Conservation (phyloP, 192 early-diverging fungal genomes). For the Backusella tarrabulga region DNA sequence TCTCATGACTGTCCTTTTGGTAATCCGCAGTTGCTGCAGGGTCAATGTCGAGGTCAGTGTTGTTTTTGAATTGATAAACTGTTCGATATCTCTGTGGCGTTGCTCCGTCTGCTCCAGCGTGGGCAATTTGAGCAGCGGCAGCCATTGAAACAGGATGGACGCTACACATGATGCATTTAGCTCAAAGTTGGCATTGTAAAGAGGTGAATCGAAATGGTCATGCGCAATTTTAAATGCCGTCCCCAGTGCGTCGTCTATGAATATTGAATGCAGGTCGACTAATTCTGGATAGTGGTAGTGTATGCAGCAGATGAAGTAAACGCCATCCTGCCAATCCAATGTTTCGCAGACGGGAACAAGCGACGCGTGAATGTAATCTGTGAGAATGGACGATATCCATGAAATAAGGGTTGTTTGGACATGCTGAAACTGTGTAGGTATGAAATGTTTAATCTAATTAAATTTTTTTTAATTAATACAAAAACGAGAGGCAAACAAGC, state of each 20-base stretch:
- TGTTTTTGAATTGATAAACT: background rate
- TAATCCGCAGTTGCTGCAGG: conserved; percentile 10
- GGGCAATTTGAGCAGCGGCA: background rate
- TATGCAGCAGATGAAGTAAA: background rate
- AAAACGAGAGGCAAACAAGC: background rate
- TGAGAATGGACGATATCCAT: background rate
- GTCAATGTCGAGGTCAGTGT: conserved; percentile 17
- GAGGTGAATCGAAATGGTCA: background rate
- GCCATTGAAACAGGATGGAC: background rate
- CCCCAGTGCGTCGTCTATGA: background rate
- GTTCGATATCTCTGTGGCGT: conserved; percentile 3
- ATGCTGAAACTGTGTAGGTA: background rate
- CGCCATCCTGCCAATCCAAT: conserved; percentile 6
- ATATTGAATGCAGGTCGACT: background rate
- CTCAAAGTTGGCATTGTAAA: background rate
- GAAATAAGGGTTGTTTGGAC: background rate
- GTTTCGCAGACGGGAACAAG: background rate
- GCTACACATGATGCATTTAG: background rate
- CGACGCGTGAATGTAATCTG: conserved; percentile 15
- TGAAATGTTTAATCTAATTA: background rate
- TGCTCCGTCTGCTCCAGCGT: background rate
- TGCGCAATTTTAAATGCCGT: background rate
- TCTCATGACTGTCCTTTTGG: conserved; percentile 7
- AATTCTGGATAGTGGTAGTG: conserved; percentile 17
- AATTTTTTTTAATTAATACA: background rate